Evolutionary conservation across 495 filamentous ascomycete genomes (phyloP).

Genomic region (Tuber borchii): DNA sequence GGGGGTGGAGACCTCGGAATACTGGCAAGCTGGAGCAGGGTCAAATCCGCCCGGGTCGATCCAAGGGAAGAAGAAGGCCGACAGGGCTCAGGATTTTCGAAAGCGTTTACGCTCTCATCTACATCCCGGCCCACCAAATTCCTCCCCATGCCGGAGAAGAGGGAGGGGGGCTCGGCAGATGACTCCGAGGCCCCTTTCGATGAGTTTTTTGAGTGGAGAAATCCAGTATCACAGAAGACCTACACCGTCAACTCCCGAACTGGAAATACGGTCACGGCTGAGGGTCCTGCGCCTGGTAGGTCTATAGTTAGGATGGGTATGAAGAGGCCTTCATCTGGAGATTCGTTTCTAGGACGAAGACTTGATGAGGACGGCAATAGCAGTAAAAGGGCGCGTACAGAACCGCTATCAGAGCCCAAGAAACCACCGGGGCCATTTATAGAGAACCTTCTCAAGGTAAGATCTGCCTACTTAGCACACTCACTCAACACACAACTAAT

Average conservation of each 20-base stretch:
- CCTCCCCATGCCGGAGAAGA: neutral
- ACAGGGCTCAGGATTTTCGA: conserved; percentile 12
- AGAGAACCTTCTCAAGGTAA: conserved; percentile 39
- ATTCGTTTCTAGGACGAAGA: neutral
- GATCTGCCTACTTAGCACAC: conserved; percentile 14
- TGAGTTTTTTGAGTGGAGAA: conserved; percentile 53
- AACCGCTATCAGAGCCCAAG: conserved; percentile 10
- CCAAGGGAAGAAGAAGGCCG: conserved; percentile 30
- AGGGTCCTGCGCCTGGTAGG: neutral
- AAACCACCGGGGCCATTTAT: conserved; percentile 23
- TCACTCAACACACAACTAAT: conserved; percentile 4
- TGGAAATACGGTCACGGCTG: conserved; percentile 48
- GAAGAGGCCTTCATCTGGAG: conserved; percentile 39
- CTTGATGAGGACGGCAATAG: neutral
- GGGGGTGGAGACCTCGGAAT: conserved; percentile 13
- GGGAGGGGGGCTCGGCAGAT: neutral
- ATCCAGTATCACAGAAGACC: conserved; percentile 57
- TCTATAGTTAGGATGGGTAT: neutral
- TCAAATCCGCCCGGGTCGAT: conserved; percentile 33
- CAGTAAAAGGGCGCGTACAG: conserved; percentile 14
- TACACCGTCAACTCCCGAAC: conserved; percentile 58
- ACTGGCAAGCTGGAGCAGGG: conserved; percentile 28
- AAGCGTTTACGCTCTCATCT: conserved; percentile 4
- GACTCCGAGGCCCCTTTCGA: conserved; percentile 2
- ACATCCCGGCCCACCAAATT: neutral